Evolutionary conservation across 169 alveolate genomes (phyloP).

Genomic region (Eimeria praecox): DNA sequence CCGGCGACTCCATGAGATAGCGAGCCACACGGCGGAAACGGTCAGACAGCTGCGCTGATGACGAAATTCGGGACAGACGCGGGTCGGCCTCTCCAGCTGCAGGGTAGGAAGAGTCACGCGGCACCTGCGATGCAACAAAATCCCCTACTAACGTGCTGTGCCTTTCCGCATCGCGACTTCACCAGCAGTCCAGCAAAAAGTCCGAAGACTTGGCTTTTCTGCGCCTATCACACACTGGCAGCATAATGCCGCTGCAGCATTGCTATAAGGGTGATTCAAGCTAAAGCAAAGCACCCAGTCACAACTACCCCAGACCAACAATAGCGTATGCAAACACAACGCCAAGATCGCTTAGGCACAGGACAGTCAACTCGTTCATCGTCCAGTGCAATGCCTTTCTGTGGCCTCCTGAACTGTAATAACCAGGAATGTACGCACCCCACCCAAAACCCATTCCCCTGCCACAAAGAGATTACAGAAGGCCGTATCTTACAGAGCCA

Average conservation of each 20-base stretch:
- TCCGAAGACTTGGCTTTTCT: neutral
- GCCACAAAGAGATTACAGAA: neutral
- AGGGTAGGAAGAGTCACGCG: neutral
- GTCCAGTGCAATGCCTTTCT: neutral
- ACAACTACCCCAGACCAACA: neutral
- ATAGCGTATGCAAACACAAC: neutral
- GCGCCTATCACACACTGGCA: neutral
- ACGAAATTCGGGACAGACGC: neutral
- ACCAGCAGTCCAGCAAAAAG: neutral
- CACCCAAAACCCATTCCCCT: neutral
- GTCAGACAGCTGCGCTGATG: constrained; percentile 36
- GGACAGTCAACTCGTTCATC: neutral
- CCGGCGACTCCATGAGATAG: constrained; percentile 53
- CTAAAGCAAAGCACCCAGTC: neutral
- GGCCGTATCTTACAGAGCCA: neutral
- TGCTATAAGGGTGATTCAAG: neutral
- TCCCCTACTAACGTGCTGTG: neutral
- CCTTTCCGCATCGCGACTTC: neutral
- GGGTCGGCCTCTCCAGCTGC: neutral
- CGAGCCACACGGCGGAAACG: constrained; percentile 57
- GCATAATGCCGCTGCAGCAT: neutral
- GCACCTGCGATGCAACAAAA: neutral
- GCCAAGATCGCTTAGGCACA: neutral
- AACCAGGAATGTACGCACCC: neutral
- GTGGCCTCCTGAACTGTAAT: neutral